Conservation (phyloP, 2,329 filamentous ascomycete species). For the Cadophora sp. region DNA sequence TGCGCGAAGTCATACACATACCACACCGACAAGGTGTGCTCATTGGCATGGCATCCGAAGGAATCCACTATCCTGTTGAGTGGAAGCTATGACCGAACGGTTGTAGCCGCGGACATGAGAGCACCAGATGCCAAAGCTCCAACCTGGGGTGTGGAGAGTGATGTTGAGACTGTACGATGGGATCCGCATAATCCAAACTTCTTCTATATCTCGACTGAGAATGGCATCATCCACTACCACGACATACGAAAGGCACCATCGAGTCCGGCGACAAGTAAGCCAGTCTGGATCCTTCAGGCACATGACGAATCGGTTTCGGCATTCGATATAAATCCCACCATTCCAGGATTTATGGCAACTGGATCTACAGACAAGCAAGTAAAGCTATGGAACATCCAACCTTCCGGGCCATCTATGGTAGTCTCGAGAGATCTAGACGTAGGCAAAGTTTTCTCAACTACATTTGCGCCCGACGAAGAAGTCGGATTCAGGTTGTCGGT, state of each 20-base stretch:
- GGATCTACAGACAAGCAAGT: conserved; percentile 94
- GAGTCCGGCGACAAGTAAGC: conserved; percentile 76
- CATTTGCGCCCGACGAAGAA: conserved; percentile 87
- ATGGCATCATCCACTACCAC: conserved; percentile 89
- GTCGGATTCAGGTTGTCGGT: conserved; percentile 93
- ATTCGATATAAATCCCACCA: conserved; percentile 88
- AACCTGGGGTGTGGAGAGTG: conserved; percentile 92
- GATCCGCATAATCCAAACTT: conserved; percentile 90
- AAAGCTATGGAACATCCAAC: conserved; percentile 93
- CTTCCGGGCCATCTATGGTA: conserved; percentile 85
- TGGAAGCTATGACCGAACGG: conserved; percentile 92
- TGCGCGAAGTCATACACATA: conserved; percentile 96
- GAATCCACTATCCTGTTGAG: conserved; percentile 90
- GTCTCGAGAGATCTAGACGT: conserved; percentile 91
- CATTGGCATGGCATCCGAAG: conserved; percentile 87
- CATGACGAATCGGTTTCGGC: conserved; percentile 92
- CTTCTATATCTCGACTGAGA: conserved; percentile 96
- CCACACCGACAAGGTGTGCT: conserved; percentile 98
- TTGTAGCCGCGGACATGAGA: conserved; percentile 96
- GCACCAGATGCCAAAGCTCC: conserved; percentile 82
- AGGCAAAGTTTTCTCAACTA: conserved; percentile 90
- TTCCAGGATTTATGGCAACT: conserved; percentile 92
- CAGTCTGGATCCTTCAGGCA: conserved; percentile 93
- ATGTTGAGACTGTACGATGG: conserved; percentile 93
- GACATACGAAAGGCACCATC: conserved; percentile 81